Conservation (phyloP, 768 basidiomycete genomes). For the Termitomyces sp. region DNA sequence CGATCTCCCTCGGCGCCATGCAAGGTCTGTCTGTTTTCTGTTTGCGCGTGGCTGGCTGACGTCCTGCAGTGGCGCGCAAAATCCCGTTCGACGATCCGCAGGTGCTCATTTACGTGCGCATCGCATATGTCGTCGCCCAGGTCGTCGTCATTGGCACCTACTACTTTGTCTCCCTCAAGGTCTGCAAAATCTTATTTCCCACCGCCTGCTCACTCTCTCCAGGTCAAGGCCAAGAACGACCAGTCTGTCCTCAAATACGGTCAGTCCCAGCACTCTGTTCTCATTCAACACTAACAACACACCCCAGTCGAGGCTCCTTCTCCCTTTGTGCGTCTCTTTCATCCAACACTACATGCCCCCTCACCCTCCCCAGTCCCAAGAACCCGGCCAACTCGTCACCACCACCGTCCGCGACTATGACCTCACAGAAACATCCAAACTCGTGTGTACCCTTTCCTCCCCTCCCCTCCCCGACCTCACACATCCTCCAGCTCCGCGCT, state of each 20-base stretch:
- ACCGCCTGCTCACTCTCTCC: no score
- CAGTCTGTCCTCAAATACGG: conserved; percentile 95
- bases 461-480: background rate
- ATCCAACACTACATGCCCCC: background rate
- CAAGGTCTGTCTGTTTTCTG: conserved; percentile 49
- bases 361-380: conserved; percentile 43
- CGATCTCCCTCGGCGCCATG: conserved; percentile 92
- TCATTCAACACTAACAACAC: conserved; percentile 5
- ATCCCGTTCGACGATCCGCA: conserved; percentile 89
- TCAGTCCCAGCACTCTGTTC: conserved; percentile 20
- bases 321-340: conserved; percentile 61
- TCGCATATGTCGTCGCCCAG: conserved; percentile 79
- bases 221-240: conserved; percentile 97
- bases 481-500: conserved; percentile 48
- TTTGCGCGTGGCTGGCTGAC: background rate
- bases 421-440: conserved; percentile 81
- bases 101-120: conserved; percentile 76
- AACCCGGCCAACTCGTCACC: conserved; percentile 74
- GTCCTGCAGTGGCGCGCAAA: conserved; percentile 73
- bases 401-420: conserved; percentile 95
- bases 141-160: conserved; percentile 68
- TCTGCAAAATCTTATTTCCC: conserved; percentile 21
- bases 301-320: conserved; percentile 68
- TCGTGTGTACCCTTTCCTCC: conserved; percentile 38
- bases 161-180: conserved; percentile 76